Evolutionary conservation across 305 asterid genomes (phyloP).

Genomic region (Galium porrigens): DNA sequence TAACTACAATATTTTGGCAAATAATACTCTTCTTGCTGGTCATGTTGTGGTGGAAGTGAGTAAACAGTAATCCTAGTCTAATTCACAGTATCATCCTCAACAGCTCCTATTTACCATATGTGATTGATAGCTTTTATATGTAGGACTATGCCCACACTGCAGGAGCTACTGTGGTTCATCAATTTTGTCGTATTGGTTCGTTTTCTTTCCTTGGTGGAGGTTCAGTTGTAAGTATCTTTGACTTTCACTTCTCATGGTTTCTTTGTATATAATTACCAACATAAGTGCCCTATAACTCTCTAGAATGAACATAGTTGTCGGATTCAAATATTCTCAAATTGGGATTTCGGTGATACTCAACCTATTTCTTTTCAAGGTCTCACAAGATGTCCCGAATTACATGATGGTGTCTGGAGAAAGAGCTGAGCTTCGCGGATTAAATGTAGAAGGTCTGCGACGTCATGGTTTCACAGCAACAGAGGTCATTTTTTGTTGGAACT

Average conservation of each 20-base stretch:
- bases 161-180: slow-evolving; percentile 69
- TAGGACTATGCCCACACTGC: slow-evolving; percentile 80
- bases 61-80: slow-evolving; percentile 12
- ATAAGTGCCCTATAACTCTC: background rate
- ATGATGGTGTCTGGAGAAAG: slow-evolving; percentile 89
- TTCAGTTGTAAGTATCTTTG: slow-evolving; percentile 48
- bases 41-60: slow-evolving; percentile 82
- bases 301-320: slow-evolving; percentile 2
- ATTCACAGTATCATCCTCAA: slow-evolving; percentile 1
- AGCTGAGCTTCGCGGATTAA: slow-evolving; percentile 82
- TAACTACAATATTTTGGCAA: slow-evolving; percentile 61
- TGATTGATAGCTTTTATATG: slow-evolving; percentile 20
- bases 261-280: background rate
- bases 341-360: background rate
- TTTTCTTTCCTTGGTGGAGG: slow-evolving; percentile 93
- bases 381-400: slow-evolving; percentile 88
- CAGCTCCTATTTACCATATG: slow-evolving; percentile 8
- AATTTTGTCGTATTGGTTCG: slow-evolving; percentile 83
- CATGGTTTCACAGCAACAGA: slow-evolving; percentile 52
- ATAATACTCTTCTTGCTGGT: slow-evolving; percentile 83
- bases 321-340: background rate
- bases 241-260: background rate
- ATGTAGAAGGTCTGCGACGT: slow-evolving; percentile 81
- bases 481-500: slow-evolving; percentile 32
- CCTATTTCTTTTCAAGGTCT: slow-evolving; percentile 31